phyloP scores from a whole-genome alignment of 768 basidiomycete species.

The Tricholoma terreum region DNA sequence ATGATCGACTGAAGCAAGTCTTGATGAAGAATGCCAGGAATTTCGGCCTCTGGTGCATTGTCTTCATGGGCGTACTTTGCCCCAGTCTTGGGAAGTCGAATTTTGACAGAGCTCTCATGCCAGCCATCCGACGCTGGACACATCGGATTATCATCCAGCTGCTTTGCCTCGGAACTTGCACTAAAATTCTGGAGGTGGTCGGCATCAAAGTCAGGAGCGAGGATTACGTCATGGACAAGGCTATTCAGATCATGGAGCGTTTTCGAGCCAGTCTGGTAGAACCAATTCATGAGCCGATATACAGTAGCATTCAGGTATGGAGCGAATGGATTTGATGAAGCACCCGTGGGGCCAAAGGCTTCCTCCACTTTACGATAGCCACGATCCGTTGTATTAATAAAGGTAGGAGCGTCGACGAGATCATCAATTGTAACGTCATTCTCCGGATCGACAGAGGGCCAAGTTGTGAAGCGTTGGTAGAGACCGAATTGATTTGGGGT shows the following conservation, averaged over 20 bases:
- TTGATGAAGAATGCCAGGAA: not conserved
- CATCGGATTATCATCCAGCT: no score
- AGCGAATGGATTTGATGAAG: not conserved
- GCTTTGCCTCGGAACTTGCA: not conserved
- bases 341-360: not conserved
- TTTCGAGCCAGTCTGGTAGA: not conserved
- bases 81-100: no score
- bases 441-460: not conserved
- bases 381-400: not conserved
- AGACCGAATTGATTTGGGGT: not conserved
- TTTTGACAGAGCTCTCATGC: no score
- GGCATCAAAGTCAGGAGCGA: not conserved
- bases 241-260: not conserved
- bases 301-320: slow-evolving; percentile 4
- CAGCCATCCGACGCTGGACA: no score
- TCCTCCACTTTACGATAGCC: no score
- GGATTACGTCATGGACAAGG: not conserved
- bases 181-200: not conserved
- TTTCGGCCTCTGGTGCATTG: not conserved
- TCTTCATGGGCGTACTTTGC: no score
- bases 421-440: not conserved
- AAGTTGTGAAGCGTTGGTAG: not conserved
- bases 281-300: slow-evolving; percentile 2
- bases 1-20: not conserved
- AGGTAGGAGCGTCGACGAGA: not conserved